Evolutionary conservation across 106 monocot species (phyloP), one percentile per base, ranked within the genome.

Genomic region (Triglochin maritima): DNA sequence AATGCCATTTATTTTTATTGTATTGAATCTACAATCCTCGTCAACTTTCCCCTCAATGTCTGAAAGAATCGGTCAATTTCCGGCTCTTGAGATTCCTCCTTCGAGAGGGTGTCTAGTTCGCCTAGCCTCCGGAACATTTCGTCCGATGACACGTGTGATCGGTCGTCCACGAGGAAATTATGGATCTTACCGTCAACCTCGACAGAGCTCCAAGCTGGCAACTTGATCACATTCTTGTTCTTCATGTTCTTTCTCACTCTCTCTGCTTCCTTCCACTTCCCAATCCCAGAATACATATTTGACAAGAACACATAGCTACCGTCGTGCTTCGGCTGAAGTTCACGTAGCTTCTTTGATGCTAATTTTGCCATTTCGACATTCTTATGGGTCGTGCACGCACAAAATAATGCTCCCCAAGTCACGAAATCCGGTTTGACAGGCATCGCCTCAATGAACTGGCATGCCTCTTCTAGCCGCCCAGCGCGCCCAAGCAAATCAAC

Each of bases 401-500:
- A 66, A 58, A 94, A 66, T 65, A 94, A 69, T 65, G 94, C 68
- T 64, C 94, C 89, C 94, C 94, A 94, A 54, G 86, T 83, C n/a
- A 80, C 84, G 59, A 50, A 84, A 75, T 86, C 89, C 50, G 84
- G 78, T 60, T 80, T 59, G 58, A 89, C 84, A 47, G 84, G 86
- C 86, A 89, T 94, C 4, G 73, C 64, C 50, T 63, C 70, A 10
- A 94, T 62, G 47, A 89, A 64, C 78, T 77, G 59, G n/a, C 49
- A 57, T 3, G 94, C 94, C 57, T 94, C 89, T 57, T 57, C 64
- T 48, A 94, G 67, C 44, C 63, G 79, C 56, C 89, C 89, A 2
- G 87, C 89, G 44, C 89, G 89, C 11, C 94, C 82, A n/a, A 89
- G 85, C 55, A 94, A 77, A 79, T 94, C 89, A 69, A 90, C 66